These are phyloP conservation scores for Boletellus sp. DNA, from an alignment of 1,284 basidiomycete genomes.

Conservation along the genomic window DNA sequence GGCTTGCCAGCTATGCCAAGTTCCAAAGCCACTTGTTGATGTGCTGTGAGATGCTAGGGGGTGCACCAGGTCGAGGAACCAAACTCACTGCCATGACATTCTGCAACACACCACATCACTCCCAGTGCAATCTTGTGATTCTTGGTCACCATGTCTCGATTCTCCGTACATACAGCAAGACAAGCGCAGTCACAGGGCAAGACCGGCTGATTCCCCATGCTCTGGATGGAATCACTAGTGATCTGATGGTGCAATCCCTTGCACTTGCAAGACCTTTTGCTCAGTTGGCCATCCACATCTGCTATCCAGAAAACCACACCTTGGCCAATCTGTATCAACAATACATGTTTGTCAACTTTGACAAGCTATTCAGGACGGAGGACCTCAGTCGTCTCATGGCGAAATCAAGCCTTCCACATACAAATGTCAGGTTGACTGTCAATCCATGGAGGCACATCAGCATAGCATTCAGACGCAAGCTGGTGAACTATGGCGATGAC, in stretches of 20 bases:
- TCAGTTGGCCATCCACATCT: not conserved
- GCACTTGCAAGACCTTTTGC: not conserved
- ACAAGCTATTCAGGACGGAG: not conserved
- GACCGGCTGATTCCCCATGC: too few species aligned
- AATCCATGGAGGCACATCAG: constrained; percentile 26
- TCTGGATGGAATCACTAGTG: too few species aligned
- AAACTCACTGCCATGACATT: not conserved
- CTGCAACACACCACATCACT: not conserved
- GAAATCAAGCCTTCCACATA: not conserved
- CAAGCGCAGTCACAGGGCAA: too few species aligned
- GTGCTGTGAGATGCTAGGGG: not conserved
- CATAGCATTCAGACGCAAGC: constrained; percentile 23
- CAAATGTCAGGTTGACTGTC: not conserved
- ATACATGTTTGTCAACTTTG: not conserved
- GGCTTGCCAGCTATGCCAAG: too few species aligned
- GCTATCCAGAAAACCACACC: not conserved
- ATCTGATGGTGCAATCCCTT: not conserved
- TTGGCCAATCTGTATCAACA: too few species aligned
- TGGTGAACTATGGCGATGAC: not conserved
- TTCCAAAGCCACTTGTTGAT: not conserved
- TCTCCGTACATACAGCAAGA: too few species aligned
- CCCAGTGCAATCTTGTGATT: not conserved
- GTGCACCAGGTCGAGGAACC: not conserved
- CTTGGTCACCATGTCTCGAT: too few species aligned
- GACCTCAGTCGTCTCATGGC: not conserved